Evolutionary conservation across 2,329 filamentous ascomycete species (phyloP), one percentile per base, ranked within the genome.

Genomic region (Aspergillus sp.): DNA sequence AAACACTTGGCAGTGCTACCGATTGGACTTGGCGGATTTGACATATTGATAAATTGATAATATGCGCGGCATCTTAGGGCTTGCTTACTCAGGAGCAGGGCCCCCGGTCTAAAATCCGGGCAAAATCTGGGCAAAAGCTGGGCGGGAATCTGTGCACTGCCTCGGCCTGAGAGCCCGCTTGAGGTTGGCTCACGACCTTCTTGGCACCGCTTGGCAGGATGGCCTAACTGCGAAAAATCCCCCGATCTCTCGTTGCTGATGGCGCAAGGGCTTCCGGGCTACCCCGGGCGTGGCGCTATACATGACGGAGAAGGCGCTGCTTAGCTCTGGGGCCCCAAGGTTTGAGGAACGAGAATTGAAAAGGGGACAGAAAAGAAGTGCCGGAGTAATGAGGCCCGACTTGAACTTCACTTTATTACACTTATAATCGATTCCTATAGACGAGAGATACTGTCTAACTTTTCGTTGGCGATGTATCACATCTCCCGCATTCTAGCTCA

Each of bases 21-120:
- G 61, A 39, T 56, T 55, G 36, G 45, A 14, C 58, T 61, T 64
- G 59, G 61, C 61, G 54, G 55, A n/a, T 42, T n/a, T 16, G 36
- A 42, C 36, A n/a, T n/a, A 42, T 42, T n/a, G 36, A 9, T n/a
- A 14, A n/a, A n/a, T 42, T 42, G 36, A 42, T 42, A 42, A 42
- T n/a, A n/a, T 16, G 5, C 14, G 36, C 14, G 36, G 32, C 4
- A 42, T 42, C 36, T 42, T 42, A 42, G 36, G 36, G 36, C 36
- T 42, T 42, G 36, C 36, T 42, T 12, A 42, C 36, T 42, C 16
- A 42, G 36, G 36, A 7, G 16, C 18, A 14, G 14, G 7, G 5
- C 36, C 36, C 36, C 36, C 36, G 36, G 14, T 42, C 36, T 42
- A 42, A 42, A 42, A 16, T 6, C 36, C n/a, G 36, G 36, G 36